A percentile compares a stretch with the other conserved stretches of the same genome.
These are phyloP conservation scores for Breviolum minutum DNA, from an alignment of 73 alveolate species.

Conservation along the genomic window DNA sequence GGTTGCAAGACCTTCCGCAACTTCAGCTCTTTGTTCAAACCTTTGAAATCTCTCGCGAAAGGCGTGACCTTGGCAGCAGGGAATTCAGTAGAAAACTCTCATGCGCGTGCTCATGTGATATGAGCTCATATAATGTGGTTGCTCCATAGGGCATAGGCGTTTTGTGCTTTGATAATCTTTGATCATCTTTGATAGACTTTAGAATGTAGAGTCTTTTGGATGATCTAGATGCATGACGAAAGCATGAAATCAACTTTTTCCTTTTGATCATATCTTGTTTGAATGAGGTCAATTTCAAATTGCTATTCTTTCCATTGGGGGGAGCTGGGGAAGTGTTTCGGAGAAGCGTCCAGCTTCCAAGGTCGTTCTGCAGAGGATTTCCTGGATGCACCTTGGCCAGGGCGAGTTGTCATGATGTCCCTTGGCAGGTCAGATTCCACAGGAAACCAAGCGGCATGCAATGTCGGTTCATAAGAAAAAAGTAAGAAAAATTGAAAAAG, in stretches of 20 bases:
- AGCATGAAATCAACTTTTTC: too few species aligned
- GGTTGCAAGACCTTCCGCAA: conserved; percentile 44
- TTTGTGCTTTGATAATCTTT: not conserved
- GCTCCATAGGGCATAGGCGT: not conserved
- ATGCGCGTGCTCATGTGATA: not conserved
- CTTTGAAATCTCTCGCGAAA: not conserved
- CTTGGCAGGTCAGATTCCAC: not conserved
- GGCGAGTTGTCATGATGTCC: not conserved
- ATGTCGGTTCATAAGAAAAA: too few species aligned
- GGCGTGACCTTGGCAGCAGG: not conserved
- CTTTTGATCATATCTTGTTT: too few species aligned
- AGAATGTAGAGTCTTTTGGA: not conserved
- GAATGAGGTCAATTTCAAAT: not conserved
- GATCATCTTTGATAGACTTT: not conserved
- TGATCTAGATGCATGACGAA: not conserved
- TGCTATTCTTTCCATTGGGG: not conserved
- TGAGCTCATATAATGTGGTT: not conserved
- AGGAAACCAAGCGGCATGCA: too few species aligned
- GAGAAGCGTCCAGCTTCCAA: not conserved
- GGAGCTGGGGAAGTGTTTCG: too few species aligned
- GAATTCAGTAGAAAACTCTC: not conserved
- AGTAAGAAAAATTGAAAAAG: too few species aligned
- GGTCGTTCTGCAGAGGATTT: conserved; percentile 38
- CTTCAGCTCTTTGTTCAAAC: not conserved
- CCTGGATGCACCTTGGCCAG: conserved; percentile 47